A percentile compares a stretch with the other conserved stretches of the same genome.
Evolutionary conservation across 2,329 filamentous ascomycete species (phyloP).

Genomic region (Diaporthe vaccinii): DNA sequence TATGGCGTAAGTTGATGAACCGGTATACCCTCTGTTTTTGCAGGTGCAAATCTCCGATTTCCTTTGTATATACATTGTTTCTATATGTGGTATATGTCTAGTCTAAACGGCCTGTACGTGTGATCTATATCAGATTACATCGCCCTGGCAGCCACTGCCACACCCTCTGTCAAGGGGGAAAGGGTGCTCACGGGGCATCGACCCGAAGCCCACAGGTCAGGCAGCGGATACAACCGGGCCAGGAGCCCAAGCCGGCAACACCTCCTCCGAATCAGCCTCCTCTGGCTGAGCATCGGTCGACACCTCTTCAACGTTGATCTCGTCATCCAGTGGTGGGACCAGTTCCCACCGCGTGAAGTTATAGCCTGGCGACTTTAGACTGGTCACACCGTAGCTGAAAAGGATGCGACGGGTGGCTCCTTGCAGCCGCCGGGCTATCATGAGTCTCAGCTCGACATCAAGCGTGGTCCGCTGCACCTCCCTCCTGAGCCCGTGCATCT

Average conservation of each 20-base stretch:
- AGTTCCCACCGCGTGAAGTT: neutral
- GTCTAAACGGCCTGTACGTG: neutral
- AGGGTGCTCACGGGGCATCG: no score
- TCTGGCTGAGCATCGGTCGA: neutral
- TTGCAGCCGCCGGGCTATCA: conserved; percentile 1
- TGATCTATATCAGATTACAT: neutral
- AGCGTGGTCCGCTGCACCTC: conserved; percentile 16
- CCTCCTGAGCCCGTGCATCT: conserved; percentile 29
- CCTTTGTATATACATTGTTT: neutral
- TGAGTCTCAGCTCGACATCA: conserved; percentile 26
- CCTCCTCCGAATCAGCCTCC: neutral
- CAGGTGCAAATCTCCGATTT: no score
- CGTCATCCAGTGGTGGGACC: neutral
- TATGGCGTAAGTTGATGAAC: no score
- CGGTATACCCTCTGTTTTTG: no score
- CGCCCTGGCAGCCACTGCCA: neutral
- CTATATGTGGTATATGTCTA: neutral
- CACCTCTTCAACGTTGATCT: neutral
- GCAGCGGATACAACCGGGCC: neutral
- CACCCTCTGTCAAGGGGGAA: neutral
- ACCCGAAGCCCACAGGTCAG: neutral
- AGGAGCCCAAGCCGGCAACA: neutral
- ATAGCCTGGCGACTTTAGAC: neutral
- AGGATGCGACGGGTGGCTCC: neutral
- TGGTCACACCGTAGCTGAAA: neutral